phyloP scores from a whole-genome alignment of 768 basidiomycete species.

The Calvatia gigantea region DNA sequence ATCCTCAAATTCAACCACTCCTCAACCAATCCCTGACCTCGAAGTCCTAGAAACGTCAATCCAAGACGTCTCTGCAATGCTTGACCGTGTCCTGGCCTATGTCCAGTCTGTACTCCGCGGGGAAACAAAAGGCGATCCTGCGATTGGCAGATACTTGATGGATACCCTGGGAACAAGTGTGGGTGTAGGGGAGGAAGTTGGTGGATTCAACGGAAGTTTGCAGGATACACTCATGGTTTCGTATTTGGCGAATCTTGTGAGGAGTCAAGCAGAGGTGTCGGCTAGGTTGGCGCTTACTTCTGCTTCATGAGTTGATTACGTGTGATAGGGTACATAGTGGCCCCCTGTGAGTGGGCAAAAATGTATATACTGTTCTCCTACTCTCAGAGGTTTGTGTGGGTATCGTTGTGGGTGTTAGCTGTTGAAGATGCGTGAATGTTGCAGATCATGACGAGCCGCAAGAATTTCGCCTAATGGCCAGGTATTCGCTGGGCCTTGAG shows the following conservation, averaged over 20 bases:
- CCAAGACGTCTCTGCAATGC: conserved; percentile 64
- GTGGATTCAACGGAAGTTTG: conserved; percentile 69
- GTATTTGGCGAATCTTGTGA: conserved; percentile 90
- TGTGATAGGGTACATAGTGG: conserved; percentile 4
- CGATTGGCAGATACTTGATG: conserved; percentile 89
- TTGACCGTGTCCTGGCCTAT: conserved; percentile 83
- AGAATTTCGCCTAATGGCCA: conserved; percentile 97
- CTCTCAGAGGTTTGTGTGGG: too few relatives aligned
- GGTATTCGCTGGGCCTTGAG: conserved; percentile 75
- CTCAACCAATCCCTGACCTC: conserved; percentile 65
- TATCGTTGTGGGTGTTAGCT: conserved; percentile 38
- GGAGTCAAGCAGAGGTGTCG: conserved; percentile 91
- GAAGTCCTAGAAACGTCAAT: conserved; percentile 76
- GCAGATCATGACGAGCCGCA: conserved; percentile 84
- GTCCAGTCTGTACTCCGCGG: conserved; percentile 79
- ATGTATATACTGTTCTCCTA: conserved; percentile 14
- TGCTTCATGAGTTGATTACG: conserved; percentile 28
- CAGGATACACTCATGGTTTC: conserved; percentile 94
- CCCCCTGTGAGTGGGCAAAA: conserved; percentile 8
- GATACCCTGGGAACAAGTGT: conserved; percentile 76
- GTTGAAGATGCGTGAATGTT: conserved; percentile 97
- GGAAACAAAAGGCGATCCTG: conserved; percentile 74
- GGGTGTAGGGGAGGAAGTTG: conserved; percentile 58
- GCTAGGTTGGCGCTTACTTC: conserved; percentile 78
- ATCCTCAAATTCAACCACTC: conserved; percentile 40